Percentiles rank a stretch among this genome's conserved stretches.
These are phyloP conservation scores for Trichoderma parareesei DNA, from an alignment of 495 filamentous ascomycete genomes.

Conservation along the genomic window DNA sequence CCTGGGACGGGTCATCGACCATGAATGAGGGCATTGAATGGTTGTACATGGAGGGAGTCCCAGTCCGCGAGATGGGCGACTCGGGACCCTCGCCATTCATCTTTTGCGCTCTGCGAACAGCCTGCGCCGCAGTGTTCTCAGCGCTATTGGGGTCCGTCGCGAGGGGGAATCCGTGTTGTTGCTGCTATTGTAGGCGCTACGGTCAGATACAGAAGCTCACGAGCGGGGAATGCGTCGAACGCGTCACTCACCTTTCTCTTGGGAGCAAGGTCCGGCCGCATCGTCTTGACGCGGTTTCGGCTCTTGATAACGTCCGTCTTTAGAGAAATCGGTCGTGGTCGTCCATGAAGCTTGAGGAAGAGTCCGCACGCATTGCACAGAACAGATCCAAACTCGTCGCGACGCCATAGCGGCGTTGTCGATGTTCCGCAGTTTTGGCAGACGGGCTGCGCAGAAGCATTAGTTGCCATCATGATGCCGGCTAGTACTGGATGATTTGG, in stretches of 20 bases:
- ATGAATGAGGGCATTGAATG: constrained; percentile 61
- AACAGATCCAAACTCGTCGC: constrained; percentile 93
- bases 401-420: constrained; percentile 92
- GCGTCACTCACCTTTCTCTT: constrained; percentile 72
- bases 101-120: constrained; percentile 38
- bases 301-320: constrained; percentile 99
- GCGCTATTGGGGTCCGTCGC: constrained; percentile 5
- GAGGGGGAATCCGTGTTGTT: constrained; percentile 7
- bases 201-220: background rate
- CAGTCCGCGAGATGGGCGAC: constrained; percentile 80
- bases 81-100: constrained; percentile 28
- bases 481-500: constrained; percentile 11
- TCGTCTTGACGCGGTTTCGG: constrained; percentile 93
- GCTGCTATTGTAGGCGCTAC: background rate
- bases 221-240: background rate
- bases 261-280: constrained; percentile 60
- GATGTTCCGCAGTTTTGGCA: constrained; percentile 96
- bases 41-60: constrained; percentile 64
- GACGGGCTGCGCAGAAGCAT: constrained; percentile 72
- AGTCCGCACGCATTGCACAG: constrained; percentile 98
- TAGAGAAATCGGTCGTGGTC: constrained; percentile 85
- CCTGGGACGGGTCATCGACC: constrained; percentile 53
- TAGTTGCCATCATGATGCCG: constrained; percentile 36
- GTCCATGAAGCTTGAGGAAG: constrained; percentile 92
- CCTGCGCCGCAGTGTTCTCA: constrained; percentile 23